phyloP scores from a whole-genome alignment of 352 stramenopile species.

The Globisporangium takayamanum region DNA sequence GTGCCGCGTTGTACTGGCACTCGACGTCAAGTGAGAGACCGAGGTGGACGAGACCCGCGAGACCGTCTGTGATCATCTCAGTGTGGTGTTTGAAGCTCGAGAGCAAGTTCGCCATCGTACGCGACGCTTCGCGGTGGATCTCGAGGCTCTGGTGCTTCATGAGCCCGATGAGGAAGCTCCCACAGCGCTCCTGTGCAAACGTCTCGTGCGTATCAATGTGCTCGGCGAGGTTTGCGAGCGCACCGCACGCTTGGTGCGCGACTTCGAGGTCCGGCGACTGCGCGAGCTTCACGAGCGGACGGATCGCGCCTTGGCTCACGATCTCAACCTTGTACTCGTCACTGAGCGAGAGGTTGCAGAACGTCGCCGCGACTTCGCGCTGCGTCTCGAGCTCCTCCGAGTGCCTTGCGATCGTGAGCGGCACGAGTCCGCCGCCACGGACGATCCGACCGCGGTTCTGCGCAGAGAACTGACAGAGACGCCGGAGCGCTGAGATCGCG shows the following conservation, averaged over 20 bases:
- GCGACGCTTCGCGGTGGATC: slow-evolving; percentile 92
- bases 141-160: slow-evolving; percentile 85
- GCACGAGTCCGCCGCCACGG: slow-evolving; percentile 71
- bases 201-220: slow-evolving; percentile 90
- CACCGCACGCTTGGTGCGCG: slow-evolving; percentile 84
- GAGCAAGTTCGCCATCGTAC: slow-evolving; percentile 92
- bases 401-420: slow-evolving; percentile 80
- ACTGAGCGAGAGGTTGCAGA: slow-evolving; percentile 92
- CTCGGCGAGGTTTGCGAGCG: slow-evolving; percentile 93
- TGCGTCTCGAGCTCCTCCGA: slow-evolving; percentile 92
- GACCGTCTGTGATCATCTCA: slow-evolving; percentile 87
- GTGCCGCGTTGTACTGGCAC: slow-evolving; percentile 92
- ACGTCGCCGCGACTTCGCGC: slow-evolving; percentile 89
- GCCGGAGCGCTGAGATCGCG: slow-evolving; percentile 87
- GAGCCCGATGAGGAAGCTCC: slow-evolving; percentile 64
- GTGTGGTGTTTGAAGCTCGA: slow-evolving; percentile 90
- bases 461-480: slow-evolving; percentile 87
- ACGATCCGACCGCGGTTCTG: slow-evolving; percentile 89
- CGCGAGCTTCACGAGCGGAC: slow-evolving; percentile 76
- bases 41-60: slow-evolving; percentile 89
- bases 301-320: slow-evolving; percentile 68
- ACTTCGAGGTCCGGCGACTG: slow-evolving; percentile 90
- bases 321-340: slow-evolving; percentile 91
- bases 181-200: slow-evolving; percentile 73
- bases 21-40: slow-evolving; percentile 86